Evolutionary conservation across 1,139 yeast genomes (phyloP), one percentile per base, ranked within the genome.

Genomic region (Geotrichum histeridarum): DNA sequence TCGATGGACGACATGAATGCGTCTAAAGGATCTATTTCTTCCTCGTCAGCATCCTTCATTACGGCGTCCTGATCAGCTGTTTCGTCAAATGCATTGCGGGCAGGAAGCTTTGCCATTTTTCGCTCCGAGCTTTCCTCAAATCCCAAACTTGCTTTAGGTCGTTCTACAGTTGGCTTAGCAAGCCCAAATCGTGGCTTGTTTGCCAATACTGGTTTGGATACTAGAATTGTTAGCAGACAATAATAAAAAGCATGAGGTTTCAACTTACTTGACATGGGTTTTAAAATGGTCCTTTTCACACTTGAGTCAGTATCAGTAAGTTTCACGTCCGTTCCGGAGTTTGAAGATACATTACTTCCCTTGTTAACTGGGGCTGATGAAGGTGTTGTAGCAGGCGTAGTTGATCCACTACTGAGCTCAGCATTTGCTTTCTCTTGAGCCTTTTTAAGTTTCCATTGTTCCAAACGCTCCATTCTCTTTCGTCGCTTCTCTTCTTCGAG

Each of bases 11-110:
- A 61, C 71, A 75, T 69, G 55, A 65, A 74, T 12, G 67, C 68
- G 53, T 75, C 78, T 45, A 76, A 57, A 6, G 77, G 72, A 50
- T 71, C 77, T 5, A 59, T 68, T n/a, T 63, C 72, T 8, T 66
- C 70, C 17, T 60, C 58, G 27, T 53, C 54, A 3, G 48, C 45
- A 33, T 52, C 51, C 15, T 42, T 49, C 49, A 48, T 54, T 31
- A 42, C 48, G 17, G 35, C 18, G 31, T 57, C 58, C 11, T 48
- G 49, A 8, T 42, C 22, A 22, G 36, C n/a, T 27, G 42, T 27
- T n/a, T 48, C 51, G 12, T 42, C 22, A 22, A 30, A 9, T 27
- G 42, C 32, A 30, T 49, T 14, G 11, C 36, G 36, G 9, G 14
- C 17, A 4, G 48, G 48, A 11, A 36, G 35, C 17, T 43, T 42